A percentile compares a stretch with the other conserved stretches of the same genome.
Evolutionary conservation across 495 filamentous ascomycete genomes (phyloP).

Genomic region (Wilcoxina mikolae): DNA sequence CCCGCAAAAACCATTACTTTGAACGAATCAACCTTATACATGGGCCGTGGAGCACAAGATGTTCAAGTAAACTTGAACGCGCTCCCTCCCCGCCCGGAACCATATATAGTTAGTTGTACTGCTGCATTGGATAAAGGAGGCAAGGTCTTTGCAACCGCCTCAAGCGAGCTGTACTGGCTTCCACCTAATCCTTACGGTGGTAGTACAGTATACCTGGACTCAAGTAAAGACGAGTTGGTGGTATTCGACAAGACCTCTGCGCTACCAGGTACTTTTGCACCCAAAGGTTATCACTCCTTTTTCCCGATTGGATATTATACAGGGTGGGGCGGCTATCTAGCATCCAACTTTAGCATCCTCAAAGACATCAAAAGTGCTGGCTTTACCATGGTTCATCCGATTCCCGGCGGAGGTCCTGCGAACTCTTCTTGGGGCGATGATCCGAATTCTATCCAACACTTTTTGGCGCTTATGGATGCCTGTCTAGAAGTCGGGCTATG

Average conservation of each 20-base stretch:
- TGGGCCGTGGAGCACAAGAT: too few relatives aligned
- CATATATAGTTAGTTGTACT: neutral
- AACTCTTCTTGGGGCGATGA: neutral
- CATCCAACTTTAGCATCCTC: neutral
- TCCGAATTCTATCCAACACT: conserved; percentile 1
- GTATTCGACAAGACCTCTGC: neutral
- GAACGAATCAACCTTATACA: too few relatives aligned
- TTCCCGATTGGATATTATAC: conserved; percentile 10
- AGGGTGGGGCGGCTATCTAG: conserved; percentile 3
- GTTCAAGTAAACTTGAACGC: neutral
- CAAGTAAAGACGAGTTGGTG: neutral
- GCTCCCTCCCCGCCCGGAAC: neutral
- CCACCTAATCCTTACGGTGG: conserved; percentile 4
- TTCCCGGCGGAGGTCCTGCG: conserved; percentile 24
- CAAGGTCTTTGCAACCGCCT: neutral
- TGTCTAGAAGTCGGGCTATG: conserved; percentile 34
- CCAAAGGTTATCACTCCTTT: neutral
- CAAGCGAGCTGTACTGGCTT: conserved; percentile 1
- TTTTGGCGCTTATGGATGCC: conserved; percentile 31
- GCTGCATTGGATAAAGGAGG: neutral
- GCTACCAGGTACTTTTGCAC: neutral
- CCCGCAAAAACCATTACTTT: too few relatives aligned
- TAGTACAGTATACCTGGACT: neutral
- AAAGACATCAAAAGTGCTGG: neutral
- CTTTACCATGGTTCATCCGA: conserved; percentile 34